Percentiles rank a stretch among this genome's conserved stretches.
phyloP scores from a whole-genome alignment of 257 asterid genomes.

The Scutellaria galericulata region DNA sequence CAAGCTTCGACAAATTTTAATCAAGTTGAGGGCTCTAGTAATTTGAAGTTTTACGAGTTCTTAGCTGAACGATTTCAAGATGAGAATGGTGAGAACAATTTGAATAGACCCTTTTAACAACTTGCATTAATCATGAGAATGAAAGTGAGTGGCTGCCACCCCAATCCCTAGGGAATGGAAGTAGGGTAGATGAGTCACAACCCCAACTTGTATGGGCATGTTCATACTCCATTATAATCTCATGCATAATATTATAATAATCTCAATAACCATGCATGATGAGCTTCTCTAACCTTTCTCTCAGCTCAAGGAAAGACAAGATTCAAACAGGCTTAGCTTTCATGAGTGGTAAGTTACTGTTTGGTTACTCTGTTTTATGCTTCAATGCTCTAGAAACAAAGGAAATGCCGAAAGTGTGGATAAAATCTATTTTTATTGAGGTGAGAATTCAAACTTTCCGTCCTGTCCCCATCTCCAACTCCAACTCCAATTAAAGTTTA shows the following conservation, averaged over 20 bases:
- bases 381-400: conserved; percentile 43
- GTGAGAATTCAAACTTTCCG: conserved; percentile 36
- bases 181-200: conserved; percentile 45
- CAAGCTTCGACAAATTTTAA: too few species aligned
- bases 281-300: neutral
- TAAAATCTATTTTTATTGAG: conserved; percentile 31
- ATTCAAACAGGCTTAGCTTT: conserved; percentile 16
- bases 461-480: conserved; percentile 44
- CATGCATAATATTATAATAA: conserved; percentile 25
- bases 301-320: neutral
- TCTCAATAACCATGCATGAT: conserved; percentile 16
- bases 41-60: too few species aligned
- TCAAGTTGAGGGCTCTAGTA: too few species aligned
- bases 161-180: conserved; percentile 32
- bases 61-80: too few species aligned
- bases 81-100: too few species aligned
- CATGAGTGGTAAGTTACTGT: conserved; percentile 11
- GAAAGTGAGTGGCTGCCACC: neutral
- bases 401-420: conserved; percentile 33
- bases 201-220: conserved; percentile 24
- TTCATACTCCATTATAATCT: conserved; percentile 29
- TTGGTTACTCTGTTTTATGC: conserved; percentile 2
- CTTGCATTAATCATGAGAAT: too few species aligned
- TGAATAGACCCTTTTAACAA: too few species aligned
- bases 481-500: conserved; percentile 7